A percentile compares a stretch with the other conserved stretches of the same genome.
phyloP scores from a whole-genome alignment of 495 filamentous ascomycete species.

The Tuber umbilicatum region DNA sequence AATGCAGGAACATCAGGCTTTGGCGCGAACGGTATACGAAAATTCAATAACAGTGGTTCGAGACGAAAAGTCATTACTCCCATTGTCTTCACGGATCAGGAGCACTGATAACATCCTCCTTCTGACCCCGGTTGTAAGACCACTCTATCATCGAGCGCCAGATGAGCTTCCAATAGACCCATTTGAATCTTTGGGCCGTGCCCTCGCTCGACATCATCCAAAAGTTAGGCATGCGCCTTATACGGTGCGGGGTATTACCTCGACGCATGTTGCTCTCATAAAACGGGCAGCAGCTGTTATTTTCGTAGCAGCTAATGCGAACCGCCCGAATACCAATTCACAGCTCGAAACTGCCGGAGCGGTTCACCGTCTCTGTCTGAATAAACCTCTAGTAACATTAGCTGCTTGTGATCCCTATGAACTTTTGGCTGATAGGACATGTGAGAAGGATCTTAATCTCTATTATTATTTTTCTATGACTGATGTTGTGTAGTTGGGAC shows the following conservation, averaged over 20 bases:
- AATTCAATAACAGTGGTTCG: conserved; percentile 41
- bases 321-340: conserved; percentile 27
- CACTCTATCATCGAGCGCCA: conserved; percentile 42
- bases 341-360: conserved; percentile 40
- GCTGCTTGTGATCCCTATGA: conserved; percentile 43
- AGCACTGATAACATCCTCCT: conserved; percentile 51
- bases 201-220: conserved; percentile 51
- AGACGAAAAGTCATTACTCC: conserved; percentile 40
- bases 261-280: conserved; percentile 55
- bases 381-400: conserved; percentile 41
- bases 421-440: conserved; percentile 40
- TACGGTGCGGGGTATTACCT: conserved; percentile 53
- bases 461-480: conserved; percentile 6
- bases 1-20: conserved; percentile 39
- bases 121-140: conserved; percentile 54
- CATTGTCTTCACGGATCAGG: conserved; percentile 33
- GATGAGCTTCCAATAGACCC: conserved; percentile 47
- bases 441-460: conserved; percentile 21
- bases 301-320: conserved; percentile 46
- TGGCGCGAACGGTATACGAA: conserved; percentile 40
- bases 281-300: conserved; percentile 52
- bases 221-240: conserved; percentile 59
- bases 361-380: conserved; percentile 39
- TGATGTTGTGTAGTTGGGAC: conserved; percentile 37
- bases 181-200: conserved; percentile 55